Evolutionary conservation across 2,329 filamentous ascomycete genomes (phyloP), one percentile per base, ranked within the genome.

Genomic region (Diaporthe australafricana): DNA sequence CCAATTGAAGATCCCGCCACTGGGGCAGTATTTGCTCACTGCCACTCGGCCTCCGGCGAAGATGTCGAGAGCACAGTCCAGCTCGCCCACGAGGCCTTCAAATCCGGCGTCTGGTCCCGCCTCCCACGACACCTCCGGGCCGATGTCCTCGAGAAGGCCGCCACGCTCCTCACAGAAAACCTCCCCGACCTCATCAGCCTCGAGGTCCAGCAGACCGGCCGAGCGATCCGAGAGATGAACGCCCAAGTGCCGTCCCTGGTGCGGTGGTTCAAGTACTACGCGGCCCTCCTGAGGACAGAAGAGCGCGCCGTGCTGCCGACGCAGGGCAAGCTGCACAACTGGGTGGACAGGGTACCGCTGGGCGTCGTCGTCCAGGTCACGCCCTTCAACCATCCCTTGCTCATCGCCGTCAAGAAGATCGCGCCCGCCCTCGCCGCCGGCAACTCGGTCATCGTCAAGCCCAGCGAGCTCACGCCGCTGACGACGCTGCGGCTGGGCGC

Each of bases 211-310:
- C 92, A 94, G 79, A 94, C 92, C 0, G 92, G 92, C 3, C 89
- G 92, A 0, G 89, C 89, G 0, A 83, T 92, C 35, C 89, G 91
- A 32, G 92, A 94, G 79, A 93, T 94, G 90, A 85, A 86, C 62
- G 91, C 91, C 1, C 92, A 94, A 78, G 88, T 92, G 6, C 88
- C 89, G 0, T 89, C 88, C 0, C 84, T 94, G 0, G 86, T 90
- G 1, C 88, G 89, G 53, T 94, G 92, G 92, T 90, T 94, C 81
- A 89, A 88, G 72, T 94, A 94, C 82, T 94, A 92, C 77, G 91
- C 91, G 1, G 85, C 90, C 0, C 78, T 93, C 1, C 85, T 92
- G 40, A 88, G 92, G n/a, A 90, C 89, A 1, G 90, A 93, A 77
- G 90, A 93, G 80, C 87, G 90, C 2, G 81, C 89, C 2, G 88